Conservation (phyloP, 83 land plant genomes). For the Diphasiastrum complanatum region DNA sequence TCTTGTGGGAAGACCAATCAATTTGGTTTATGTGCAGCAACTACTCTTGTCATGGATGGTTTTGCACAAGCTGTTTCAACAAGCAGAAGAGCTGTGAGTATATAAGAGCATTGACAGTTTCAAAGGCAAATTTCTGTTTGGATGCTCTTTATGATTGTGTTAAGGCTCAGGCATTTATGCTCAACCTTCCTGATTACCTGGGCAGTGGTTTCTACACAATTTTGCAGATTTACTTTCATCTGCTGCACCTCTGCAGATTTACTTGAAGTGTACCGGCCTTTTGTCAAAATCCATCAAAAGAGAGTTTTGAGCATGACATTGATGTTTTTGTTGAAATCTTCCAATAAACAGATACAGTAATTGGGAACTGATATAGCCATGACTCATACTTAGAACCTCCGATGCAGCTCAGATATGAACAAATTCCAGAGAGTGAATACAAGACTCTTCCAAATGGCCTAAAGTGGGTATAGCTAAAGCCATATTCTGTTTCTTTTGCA, state of each 20-base stretch:
- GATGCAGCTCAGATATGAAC: slow-evolving; percentile 31
- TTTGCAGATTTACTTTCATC: neutral
- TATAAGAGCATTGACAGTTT: neutral
- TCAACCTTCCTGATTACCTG: neutral
- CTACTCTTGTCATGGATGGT: no score
- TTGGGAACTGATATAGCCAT: neutral
- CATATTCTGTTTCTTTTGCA: no score
- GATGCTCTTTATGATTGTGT: neutral
- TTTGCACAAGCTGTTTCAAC: slow-evolving; percentile 36
- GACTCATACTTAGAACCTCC: neutral
- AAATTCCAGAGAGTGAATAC: slow-evolving; percentile 33
- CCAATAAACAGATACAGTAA: neutral
- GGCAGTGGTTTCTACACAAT: neutral
- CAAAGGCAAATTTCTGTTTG: neutral
- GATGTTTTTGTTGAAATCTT: neutral
- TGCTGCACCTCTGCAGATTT: neutral
- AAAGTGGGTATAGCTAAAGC: no score
- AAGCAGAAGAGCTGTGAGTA: slow-evolving; percentile 35
- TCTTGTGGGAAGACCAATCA: no score
- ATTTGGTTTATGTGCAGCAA: no score
- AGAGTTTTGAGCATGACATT: no score
- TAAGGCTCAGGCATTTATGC: neutral
- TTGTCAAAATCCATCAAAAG: no score
- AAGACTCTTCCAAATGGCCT: slow-evolving; percentile 35
- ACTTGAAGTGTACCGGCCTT: neutral